Evolutionary conservation across 208 protist genomes (phyloP).

Genomic region (Leptomonas pyrrhocoris): DNA sequence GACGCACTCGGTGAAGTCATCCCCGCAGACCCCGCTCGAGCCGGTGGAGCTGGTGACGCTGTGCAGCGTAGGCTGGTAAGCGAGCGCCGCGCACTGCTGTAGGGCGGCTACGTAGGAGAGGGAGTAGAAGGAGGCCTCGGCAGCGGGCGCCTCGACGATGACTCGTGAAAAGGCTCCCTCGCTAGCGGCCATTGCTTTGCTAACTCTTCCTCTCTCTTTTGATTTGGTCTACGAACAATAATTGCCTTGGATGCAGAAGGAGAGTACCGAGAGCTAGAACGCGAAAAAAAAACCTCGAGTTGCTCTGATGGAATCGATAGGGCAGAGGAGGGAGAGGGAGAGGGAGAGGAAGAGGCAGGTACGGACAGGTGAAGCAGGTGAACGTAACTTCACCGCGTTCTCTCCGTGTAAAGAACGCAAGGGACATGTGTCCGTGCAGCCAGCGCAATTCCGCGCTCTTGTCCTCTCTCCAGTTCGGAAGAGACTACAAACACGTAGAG

Average conservation of each 20-base stretch:
- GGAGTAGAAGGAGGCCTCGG: constrained; percentile 74
- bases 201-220: neutral
- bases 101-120: constrained; percentile 71
- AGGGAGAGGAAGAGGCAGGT: constrained; percentile 2
- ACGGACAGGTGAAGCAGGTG: neutral
- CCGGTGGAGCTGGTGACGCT: constrained; percentile 21
- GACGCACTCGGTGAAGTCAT: constrained; percentile 20
- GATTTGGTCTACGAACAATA: no score
- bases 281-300: no score
- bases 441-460: no score
- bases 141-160: constrained; percentile 39
- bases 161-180: constrained; percentile 12
- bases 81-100: constrained; percentile 24
- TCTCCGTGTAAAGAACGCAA: no score
- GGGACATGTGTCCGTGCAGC: no score
- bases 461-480: no score
- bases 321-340: neutral
- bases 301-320: no score
- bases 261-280: no score
- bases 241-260: no score
- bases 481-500: no score
- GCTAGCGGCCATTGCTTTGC: neutral
- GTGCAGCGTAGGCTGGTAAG: constrained; percentile 12
- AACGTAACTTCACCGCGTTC: no score
- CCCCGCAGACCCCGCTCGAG: constrained; percentile 15